Base-by-base conservation (phyloP, 305 asterid species). In the Fraxinus paxiana region DNA sequence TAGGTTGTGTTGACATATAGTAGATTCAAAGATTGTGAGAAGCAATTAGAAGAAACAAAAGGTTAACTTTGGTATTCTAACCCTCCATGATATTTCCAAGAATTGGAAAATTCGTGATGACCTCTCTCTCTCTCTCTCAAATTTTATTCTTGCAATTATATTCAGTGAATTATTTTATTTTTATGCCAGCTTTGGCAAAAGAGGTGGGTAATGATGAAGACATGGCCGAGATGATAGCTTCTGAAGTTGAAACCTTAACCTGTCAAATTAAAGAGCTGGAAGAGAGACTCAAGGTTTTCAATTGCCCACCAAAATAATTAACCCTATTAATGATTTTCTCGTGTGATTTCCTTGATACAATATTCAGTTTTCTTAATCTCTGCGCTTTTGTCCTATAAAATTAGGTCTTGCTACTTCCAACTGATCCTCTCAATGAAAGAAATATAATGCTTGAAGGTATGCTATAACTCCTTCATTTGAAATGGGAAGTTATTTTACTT, bases 371-470 rank as follows among this genome's bases (percentile, higher is more conserved):
- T 26, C 82, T 78, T 82, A 80, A 81, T 38, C 69, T 80, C 78
- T 48, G 33, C 33, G 35, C 63, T 85, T 77, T 77, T 61, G n/a
- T 81, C 82, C 63, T 63, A 54, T 69, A 34, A 48, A 77, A 76
- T 72, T 82, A 95, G 99, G 72, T 94, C 72, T 88, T 95, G 87
- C 97, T 95, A 61, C 86, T 95, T 81, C 99, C 99, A 9, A 82
- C 91, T 5, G 97, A 95, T 87, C 98, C 99, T 79, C 98, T 95
- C 31, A 98, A 95, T 91, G 90, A 88, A 17, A 93, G 99, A 87
- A 95, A 95, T 86, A 95, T 95, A 81, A 87, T 95, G 98, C 92
- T 95, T 80, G 99, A 95, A 95, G 98, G 99, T 95, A 77, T 51
- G 87, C 75, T 73, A 18, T 54, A 28, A 5, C 41, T 26, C 33